Evolutionary conservation across 2,329 filamentous ascomycete species (phyloP), one percentile per base, ranked within the genome.

Genomic region (Hypoxylon sp.): DNA sequence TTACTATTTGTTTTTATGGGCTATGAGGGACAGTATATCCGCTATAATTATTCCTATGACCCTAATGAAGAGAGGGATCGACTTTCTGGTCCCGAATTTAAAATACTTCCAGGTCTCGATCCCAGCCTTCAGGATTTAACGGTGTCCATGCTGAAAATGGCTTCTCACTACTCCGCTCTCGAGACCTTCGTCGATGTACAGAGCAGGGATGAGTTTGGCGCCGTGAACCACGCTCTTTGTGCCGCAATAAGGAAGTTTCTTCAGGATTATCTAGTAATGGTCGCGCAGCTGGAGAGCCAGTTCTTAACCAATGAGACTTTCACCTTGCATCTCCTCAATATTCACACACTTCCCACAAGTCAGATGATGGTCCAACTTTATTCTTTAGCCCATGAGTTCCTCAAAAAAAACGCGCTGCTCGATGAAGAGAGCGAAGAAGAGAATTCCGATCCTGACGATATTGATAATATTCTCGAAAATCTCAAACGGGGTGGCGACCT

Each of bases 1-100:
- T 74, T 99, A 11, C 73, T 97, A 25, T 97, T 93, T 67, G 91
- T 96, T 4, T 95, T 97, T 64, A 97, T 99, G 92, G 94, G 94
- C 16, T 96, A 91, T 59, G 94, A 99, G 72, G 94, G 94, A n/a
- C 91, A 96, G 70, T 97, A 97, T 68, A 89, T 99, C 55, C 89
- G 90, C 46, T 97, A 91, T 68, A 82, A 82, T 51, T 88, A 90
- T 60, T 82, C 83, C 6, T 97, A 96, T 69, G 87, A 96, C 62
- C 91, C 92, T 0, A 76, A 81, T 2, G 85, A 90, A 41, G 94
- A 99, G 73, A 90, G 93, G 64, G 91, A 95, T 65, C 86, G 92
- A 9, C 77, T 99, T 38, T 81, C 87, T 4, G 94, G 94, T 0
- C 94, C 94, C 1, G 75, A 79, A 7, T 97, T 91, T 73, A 86